Base-by-base conservation (phyloP, 2,329 filamentous ascomycete genomes). In the Penicillium sp. region DNA sequence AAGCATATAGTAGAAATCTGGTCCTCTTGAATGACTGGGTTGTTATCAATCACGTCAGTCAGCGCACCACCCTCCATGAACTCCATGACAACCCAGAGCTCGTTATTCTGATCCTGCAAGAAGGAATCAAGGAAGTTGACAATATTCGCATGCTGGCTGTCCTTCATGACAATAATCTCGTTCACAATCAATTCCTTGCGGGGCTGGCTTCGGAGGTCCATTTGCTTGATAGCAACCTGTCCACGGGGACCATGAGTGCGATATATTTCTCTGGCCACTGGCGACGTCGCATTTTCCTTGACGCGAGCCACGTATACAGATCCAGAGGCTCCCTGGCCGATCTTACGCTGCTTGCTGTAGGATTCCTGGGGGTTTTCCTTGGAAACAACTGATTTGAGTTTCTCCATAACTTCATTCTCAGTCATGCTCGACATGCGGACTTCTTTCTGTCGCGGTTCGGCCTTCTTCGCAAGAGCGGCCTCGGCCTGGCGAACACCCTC, bases 11-110 rank as follows among this genome's bases (percentile, higher is more conserved):
- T 97, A 9, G 94, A 91, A 68, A 99, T 99, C 73, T 99, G 94
- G 70, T 97, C 91, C 74, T 99, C 94, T 5, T 89, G 91, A 65
- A 99, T 97, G 57, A 87, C 85, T 2, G 88, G 84, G 74, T 97
- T 99, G 77, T 97, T 97, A 75, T 99, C 94, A 75, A 99, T 99
- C 59, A 99, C 91, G 79, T 99, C 94, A 1, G 94, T 99, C 72
- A 99, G 78, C 60, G 94, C 90, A 77, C 94, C 94, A 66, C 94
- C 94, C 77, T 99, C 94, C 94, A 99, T 99, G 68, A 92, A 99
- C 77, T 99, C 94, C 94, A 99, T 96, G 52, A 99, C 93, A 11
- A 99, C 91, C 94, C 94, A 99, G n/a, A 99, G 83, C 73, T 99
- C 94, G 55, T 89, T 84, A 67, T 90, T 91, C 73, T 94, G 93